A percentile compares a stretch with the other conserved stretches of the same genome.
Evolutionary conservation across 2,329 filamentous ascomycete species (phyloP).

Genomic region (Aspergillus sp.): DNA sequence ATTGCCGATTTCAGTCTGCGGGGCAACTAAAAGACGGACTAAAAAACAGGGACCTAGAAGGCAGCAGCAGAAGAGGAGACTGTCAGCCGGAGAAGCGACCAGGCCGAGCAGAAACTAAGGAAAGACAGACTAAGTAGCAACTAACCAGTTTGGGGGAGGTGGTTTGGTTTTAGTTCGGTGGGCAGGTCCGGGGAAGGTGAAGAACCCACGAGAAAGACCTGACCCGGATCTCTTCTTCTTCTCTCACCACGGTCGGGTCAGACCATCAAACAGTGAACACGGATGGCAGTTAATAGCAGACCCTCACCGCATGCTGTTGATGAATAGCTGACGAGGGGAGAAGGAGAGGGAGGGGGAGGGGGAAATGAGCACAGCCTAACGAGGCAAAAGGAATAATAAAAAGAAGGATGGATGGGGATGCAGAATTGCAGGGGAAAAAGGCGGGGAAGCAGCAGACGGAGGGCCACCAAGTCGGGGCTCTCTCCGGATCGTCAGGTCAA

Average conservation of each 20-base stretch:
- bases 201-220: neutral
- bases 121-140: too few relatives aligned
- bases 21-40: neutral
- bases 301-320: neutral
- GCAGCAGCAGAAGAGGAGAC: neutral
- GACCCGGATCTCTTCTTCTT: neutral
- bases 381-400: neutral
- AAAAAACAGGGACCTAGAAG: conserved; percentile 1
- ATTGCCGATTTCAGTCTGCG: conserved; percentile 6
- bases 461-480: neutral
- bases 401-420: neutral
- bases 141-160: neutral
- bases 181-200: neutral
- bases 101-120: neutral
- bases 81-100: neutral
- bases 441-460: conserved; percentile 8
- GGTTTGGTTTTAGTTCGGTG: neutral
- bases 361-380: neutral
- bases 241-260: neutral
- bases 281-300: neutral
- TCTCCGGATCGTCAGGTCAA: conserved; percentile 14
- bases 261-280: neutral
- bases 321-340: neutral
- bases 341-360: neutral
- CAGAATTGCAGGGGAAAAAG: conserved; percentile 9